A percentile compares a stretch with the other conserved stretches of the same genome.
Conservation (phyloP, 1,284 basidiomycete species). For the Sanghuangporus weigelae region DNA sequence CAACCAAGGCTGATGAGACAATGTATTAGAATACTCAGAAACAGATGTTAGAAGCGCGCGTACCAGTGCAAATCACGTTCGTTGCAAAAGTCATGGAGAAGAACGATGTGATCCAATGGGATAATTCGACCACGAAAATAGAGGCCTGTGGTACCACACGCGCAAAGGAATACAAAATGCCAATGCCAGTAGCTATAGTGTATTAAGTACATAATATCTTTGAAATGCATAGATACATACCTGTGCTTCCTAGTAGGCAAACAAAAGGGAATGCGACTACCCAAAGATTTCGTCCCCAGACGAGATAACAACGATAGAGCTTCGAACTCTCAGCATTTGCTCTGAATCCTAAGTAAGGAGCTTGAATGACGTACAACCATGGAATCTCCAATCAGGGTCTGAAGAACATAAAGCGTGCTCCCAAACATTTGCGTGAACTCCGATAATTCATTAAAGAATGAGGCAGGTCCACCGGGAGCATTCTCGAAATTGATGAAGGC, state of each 20-base stretch:
- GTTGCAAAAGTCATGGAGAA: conserved; percentile 19
- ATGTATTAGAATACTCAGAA: not conserved
- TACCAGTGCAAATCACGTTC: conserved; percentile 18
- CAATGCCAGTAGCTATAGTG: not conserved
- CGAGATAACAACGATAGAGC: not conserved
- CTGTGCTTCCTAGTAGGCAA: not conserved
- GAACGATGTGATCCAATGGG: conserved; percentile 19
- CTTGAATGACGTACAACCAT: conserved; percentile 2
- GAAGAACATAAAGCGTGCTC: conserved; percentile 23
- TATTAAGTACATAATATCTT: not conserved
- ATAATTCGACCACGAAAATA: conserved; percentile 1
- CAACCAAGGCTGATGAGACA: conserved; percentile 29
- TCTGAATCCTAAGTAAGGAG: not conserved
- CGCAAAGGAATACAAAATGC: conserved; percentile 2
- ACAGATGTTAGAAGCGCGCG: not conserved
- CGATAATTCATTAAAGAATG: conserved; percentile 22
- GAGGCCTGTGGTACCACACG: not conserved
- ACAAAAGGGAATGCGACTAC: not conserved
- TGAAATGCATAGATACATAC: not conserved
- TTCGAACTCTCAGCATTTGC: not conserved
- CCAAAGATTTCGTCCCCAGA: not conserved
- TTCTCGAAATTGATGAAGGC: conserved; percentile 23
- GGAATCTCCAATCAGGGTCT: conserved; percentile 18
- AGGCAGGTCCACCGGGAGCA: conserved; percentile 22
- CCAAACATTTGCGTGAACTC: conserved; percentile 24